A percentile compares a stretch with the other conserved stretches of the same genome.
Conservation (phyloP, 225 moss, liverwort and hornwort species). For the Straminergon stramineum region DNA sequence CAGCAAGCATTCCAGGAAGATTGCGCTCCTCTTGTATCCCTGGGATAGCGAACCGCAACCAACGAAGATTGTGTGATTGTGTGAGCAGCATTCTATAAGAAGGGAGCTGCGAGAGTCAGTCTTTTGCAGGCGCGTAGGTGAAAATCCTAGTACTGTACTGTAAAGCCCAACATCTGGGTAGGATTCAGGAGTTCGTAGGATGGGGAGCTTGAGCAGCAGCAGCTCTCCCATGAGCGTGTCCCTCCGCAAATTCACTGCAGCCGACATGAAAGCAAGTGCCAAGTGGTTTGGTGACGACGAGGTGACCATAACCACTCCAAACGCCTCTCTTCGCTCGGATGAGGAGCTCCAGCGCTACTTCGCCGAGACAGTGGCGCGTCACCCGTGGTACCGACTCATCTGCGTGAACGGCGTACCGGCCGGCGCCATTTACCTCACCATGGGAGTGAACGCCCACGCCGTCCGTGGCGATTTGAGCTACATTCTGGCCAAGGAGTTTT, state of each 20-base stretch:
- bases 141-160: background rate
- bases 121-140: background rate
- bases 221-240: background rate
- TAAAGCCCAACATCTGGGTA: background rate
- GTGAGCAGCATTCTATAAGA: background rate
- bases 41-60: background rate
- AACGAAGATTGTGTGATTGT: background rate
- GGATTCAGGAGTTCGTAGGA: background rate
- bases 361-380: background rate
- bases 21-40: background rate
- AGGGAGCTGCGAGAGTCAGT: background rate
- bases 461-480: slow-evolving; percentile 50
- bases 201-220: background rate
- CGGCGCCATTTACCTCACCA: slow-evolving; percentile 29
- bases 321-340: background rate
- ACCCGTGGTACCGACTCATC: slow-evolving; percentile 43
- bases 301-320: slow-evolving; percentile 26
- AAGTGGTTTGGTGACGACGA: slow-evolving; percentile 45
- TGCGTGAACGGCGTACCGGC: slow-evolving; percentile 32
- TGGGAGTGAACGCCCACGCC: slow-evolving; percentile 14
- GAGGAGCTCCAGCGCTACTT: slow-evolving; percentile 23
- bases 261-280: slow-evolving; percentile 9
- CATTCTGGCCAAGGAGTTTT: slow-evolving; percentile 30
- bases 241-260: slow-evolving; percentile 25
- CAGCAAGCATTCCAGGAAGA: background rate